Percentiles rank a stretch among this genome's conserved stretches.
Conservation (phyloP, 306 rosid genomes). For the Clitoria ternatea region DNA sequence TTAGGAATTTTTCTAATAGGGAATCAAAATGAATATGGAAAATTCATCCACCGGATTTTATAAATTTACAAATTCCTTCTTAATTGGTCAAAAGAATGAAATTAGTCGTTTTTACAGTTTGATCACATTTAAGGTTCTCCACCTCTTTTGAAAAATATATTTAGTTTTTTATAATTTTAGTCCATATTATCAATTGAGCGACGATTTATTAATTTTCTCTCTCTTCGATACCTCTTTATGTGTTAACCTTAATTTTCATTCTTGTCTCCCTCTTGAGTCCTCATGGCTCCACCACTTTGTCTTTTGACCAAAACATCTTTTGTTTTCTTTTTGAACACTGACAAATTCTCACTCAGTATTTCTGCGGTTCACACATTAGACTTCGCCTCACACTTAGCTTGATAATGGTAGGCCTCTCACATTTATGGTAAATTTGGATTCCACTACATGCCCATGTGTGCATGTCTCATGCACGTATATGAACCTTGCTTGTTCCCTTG, state of each 20-base stretch:
- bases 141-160: too few relatives aligned
- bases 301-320: conserved; percentile 50
- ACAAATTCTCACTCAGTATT: conserved; percentile 1
- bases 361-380: conserved; percentile 10
- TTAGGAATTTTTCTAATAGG: too few relatives aligned
- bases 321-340: conserved; percentile 21
- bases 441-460: conserved; percentile 29
- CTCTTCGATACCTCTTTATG: conserved; percentile 24
- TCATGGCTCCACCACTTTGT: conserved; percentile 42
- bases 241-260: conserved; percentile 25
- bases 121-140: too few relatives aligned
- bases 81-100: too few relatives aligned
- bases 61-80: too few relatives aligned
- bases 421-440: conserved; percentile 17
- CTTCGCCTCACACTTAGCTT: conserved; percentile 13
- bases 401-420: conserved; percentile 33
- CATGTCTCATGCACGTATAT: conserved; percentile 39
- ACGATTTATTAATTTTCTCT: too few relatives aligned
- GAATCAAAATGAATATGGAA: too few relatives aligned
- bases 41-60: too few relatives aligned
- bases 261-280: conserved; percentile 32
- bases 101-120: too few relatives aligned
- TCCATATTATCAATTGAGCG: too few relatives aligned
- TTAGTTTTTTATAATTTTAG: too few relatives aligned
- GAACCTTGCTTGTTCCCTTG: neutral